Evolutionary conservation across 2,329 filamentous ascomycete genomes (phyloP).

Genomic region (Cercospora zeina): DNA sequence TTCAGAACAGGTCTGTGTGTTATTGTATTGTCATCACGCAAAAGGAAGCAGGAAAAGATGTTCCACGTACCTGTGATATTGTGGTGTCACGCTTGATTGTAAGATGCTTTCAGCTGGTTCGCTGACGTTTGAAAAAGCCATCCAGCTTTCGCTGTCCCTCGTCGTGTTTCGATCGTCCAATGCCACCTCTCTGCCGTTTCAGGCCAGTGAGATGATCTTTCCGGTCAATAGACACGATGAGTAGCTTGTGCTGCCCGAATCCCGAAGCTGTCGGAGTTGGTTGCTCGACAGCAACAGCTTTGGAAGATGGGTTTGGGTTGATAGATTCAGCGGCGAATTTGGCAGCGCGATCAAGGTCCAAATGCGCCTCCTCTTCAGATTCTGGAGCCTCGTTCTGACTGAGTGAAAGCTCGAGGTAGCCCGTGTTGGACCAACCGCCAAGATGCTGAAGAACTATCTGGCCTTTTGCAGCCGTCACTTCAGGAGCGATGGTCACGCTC

Average conservation of each 20-base stretch:
- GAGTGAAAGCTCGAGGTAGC: constrained; percentile 53
- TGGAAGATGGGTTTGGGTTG: constrained; percentile 25
- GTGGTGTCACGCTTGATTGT: not conserved
- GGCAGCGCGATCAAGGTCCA: not conserved
- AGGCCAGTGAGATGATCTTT: constrained; percentile 70
- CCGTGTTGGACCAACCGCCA: constrained; percentile 66
- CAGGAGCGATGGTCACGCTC: constrained; percentile 49
- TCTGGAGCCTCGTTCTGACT: not conserved
- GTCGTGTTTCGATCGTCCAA: constrained; percentile 77
- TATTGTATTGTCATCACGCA: constrained; percentile 37
- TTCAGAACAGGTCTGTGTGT: constrained; percentile 41
- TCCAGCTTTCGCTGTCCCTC: constrained; percentile 73
- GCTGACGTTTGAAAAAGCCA: constrained; percentile 64
- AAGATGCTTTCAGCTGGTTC: constrained; percentile 27
- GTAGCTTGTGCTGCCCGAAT: constrained; percentile 16
- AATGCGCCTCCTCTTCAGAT: not conserved
- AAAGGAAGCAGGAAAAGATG: constrained; percentile 8
- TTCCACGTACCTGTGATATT: constrained; percentile 21
- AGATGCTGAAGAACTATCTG: constrained; percentile 52
- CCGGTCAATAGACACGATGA: constrained; percentile 66
- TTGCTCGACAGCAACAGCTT: not conserved
- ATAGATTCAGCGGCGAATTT: not conserved
- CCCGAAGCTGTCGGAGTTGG: not conserved
- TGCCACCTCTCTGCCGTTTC: constrained; percentile 77
- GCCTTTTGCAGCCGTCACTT: constrained; percentile 44